These are phyloP conservation scores for Musa schizocarpa DNA, from an alignment of 176 grass and related monocot genomes.

Conservation along the genomic window DNA sequence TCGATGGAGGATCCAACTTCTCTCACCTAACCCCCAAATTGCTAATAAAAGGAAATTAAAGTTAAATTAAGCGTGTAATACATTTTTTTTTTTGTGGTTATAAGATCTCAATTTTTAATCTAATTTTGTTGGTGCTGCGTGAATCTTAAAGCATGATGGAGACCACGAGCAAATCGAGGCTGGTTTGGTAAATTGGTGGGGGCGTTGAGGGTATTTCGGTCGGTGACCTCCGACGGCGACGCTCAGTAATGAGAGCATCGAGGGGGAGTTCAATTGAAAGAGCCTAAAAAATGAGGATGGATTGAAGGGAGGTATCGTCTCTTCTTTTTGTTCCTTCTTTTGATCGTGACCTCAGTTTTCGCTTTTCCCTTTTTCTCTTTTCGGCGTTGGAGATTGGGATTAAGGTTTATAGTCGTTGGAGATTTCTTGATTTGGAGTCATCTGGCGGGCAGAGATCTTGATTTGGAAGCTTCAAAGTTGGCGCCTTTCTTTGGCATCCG, in stretches of 20 bases:
- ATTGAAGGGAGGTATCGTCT: not conserved
- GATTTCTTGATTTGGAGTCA: slow-evolving; percentile 7
- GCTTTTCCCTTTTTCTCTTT: not conserved
- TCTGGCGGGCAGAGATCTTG: slow-evolving; percentile 8
- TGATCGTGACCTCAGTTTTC: not conserved
- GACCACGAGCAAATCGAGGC: no score
- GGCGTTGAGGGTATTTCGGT: not conserved
- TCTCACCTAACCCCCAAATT: no score
- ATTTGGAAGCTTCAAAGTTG: not conserved
- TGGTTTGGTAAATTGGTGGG: not conserved
- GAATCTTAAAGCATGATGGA: no score
- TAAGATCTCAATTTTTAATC: no score
- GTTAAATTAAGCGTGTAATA: no score
- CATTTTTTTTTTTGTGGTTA: no score
- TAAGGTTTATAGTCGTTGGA: not conserved
- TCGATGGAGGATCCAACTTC: no score
- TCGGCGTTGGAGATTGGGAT: not conserved
- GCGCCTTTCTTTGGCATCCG: not conserved
- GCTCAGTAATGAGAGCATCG: not conserved
- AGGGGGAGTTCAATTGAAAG: not conserved
- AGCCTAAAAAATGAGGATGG: not conserved
- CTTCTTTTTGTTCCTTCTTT: no score
- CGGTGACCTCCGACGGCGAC: not conserved
- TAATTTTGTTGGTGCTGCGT: no score
- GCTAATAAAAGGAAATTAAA: no score